Evolutionary conservation across 768 basidiomycete genomes (phyloP).

Genomic region (Lactarius indigo): DNA sequence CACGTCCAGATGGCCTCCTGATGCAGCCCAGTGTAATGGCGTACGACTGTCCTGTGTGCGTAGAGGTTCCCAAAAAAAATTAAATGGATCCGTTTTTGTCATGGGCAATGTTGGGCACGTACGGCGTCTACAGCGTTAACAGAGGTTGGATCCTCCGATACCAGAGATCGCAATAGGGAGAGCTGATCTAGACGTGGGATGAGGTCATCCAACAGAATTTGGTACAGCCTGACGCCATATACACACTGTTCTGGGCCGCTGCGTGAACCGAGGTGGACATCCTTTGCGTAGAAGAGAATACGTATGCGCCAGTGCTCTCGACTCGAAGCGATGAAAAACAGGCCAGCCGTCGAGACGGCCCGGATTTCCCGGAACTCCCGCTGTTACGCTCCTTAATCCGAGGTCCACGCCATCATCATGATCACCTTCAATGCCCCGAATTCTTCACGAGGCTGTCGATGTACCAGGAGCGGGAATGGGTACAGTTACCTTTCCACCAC

Average conservation of each 20-base stretch:
- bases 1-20: slow-evolving; percentile 67
- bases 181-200: slow-evolving; percentile 55
- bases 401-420: no score
- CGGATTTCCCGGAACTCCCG: neutral
- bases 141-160: slow-evolving; percentile 57
- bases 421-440: no score
- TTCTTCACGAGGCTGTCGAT: no score
- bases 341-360: neutral
- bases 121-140: slow-evolving; percentile 65
- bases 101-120: slow-evolving; percentile 21
- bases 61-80: neutral
- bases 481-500: no score
- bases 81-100: neutral
- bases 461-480: no score
- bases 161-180: slow-evolving; percentile 61
- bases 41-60: slow-evolving; percentile 65
- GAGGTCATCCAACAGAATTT: neutral
- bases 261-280: slow-evolving; percentile 48
- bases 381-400: no score
- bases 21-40: slow-evolving; percentile 83
- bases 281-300: neutral
- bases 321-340: neutral
- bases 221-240: neutral
- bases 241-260: slow-evolving; percentile 66
- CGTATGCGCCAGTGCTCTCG: no score